These are phyloP conservation scores for Casuarina glauca DNA, from an alignment of 306 rosid species.

Conservation along the genomic window DNA sequence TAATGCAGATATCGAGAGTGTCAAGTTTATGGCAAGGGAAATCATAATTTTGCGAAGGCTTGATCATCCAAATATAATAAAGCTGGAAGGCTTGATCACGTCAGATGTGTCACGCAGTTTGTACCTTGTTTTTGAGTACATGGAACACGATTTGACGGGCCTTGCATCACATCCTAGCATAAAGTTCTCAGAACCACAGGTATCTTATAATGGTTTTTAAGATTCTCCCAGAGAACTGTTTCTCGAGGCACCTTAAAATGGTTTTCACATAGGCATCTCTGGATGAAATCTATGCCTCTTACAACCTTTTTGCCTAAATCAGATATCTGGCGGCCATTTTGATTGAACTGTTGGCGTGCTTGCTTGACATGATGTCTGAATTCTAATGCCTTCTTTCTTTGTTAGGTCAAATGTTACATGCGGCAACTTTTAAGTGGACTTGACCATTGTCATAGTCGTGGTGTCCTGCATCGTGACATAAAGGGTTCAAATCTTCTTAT, in stretches of 20 bases:
- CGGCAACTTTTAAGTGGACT: conserved; percentile 89
- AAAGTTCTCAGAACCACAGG: conserved; percentile 91
- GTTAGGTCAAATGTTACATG: conserved; percentile 86
- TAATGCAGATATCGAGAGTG: conserved; percentile 84
- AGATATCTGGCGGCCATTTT: background rate
- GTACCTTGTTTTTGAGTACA: conserved; percentile 88
- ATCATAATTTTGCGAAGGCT: conserved; percentile 85
- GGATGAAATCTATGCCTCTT: background rate
- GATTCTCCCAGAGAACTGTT: background rate
- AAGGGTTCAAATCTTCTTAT: conserved; percentile 96
- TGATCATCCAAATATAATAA: conserved; percentile 86
- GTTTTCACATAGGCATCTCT: background rate
- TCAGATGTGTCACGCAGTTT: conserved; percentile 74
- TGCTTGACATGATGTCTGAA: conserved; percentile 17
- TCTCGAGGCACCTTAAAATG: background rate
- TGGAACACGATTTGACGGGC: conserved; percentile 98
- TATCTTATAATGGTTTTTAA: conserved; percentile 27
- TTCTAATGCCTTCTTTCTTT: conserved; percentile 27
- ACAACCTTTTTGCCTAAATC: conserved; percentile 5
- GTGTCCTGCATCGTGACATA: conserved; percentile 96
- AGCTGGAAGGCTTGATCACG: conserved; percentile 87
- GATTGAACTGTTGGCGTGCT: conserved; percentile 1
- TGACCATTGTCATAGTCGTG: conserved; percentile 82
- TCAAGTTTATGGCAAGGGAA: conserved; percentile 96
- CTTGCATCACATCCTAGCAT: conserved; percentile 67